phyloP scores from a whole-genome alignment of 352 stramenopile genomes.

The Pythium utonaiense region DNA sequence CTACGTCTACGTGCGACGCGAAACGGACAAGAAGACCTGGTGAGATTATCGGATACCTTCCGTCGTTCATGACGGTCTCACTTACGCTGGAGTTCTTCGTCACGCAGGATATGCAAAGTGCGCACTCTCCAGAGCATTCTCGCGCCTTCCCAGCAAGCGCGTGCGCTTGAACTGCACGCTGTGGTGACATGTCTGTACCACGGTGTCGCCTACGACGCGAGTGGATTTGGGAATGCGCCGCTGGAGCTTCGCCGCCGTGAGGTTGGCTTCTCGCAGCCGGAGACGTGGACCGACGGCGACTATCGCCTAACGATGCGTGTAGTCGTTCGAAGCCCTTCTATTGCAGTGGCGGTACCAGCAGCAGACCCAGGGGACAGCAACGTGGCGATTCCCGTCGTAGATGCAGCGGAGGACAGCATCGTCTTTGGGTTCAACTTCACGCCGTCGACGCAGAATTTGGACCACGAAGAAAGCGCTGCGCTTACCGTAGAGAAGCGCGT shows the following conservation, averaged over 20 bases:
- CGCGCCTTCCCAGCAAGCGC: conserved; percentile 7
- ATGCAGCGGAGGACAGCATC: conserved; percentile 4
- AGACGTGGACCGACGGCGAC: conserved; percentile 4
- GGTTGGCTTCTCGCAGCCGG: conserved; percentile 7
- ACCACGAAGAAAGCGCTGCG: neutral
- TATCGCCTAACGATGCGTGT: conserved; percentile 8
- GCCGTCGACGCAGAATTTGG: neutral
- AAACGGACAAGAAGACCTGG: neutral
- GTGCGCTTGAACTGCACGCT: neutral
- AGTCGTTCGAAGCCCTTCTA: neutral
- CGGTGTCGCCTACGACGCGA: neutral
- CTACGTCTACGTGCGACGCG: conserved; percentile 9
- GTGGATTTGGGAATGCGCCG: neutral
- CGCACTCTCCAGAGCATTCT: conserved; percentile 6
- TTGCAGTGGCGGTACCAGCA: neutral
- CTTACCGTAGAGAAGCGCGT: no score
- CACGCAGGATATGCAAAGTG: neutral
- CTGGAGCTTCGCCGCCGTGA: conserved; percentile 7
- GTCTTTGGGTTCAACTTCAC: conserved; percentile 6
- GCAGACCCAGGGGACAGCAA: no score
- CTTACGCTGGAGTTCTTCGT: neutral
- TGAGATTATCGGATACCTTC: neutral
- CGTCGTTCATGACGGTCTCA: no score
- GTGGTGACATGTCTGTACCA: conserved; percentile 11
- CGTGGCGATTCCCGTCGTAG: neutral